These are phyloP conservation scores for Vicia sativa DNA, from an alignment of 306 rosid species.

Conservation along the genomic window DNA sequence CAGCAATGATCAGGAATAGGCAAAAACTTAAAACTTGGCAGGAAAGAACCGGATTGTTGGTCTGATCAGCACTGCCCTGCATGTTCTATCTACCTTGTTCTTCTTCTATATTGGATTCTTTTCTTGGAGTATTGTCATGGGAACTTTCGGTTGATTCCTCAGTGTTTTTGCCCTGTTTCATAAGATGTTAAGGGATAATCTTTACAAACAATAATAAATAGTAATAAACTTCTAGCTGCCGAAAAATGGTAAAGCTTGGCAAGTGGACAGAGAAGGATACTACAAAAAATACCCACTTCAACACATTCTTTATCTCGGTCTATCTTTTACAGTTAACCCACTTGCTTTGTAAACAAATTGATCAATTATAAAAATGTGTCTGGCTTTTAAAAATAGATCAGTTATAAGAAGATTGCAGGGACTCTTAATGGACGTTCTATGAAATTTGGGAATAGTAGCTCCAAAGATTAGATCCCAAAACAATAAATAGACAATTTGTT, in stretches of 20 bases:
- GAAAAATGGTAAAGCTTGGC: constrained; percentile 18
- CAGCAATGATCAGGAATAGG: constrained; percentile 27
- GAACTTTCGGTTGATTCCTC: constrained; percentile 46
- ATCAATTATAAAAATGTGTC: background rate
- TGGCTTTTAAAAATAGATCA: background rate
- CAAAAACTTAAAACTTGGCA: constrained; percentile 16
- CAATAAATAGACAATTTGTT: constrained; percentile 1
- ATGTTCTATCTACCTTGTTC: constrained; percentile 38
- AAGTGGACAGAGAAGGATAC: constrained; percentile 2
- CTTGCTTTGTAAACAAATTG: background rate
- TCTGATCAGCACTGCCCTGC: constrained; percentile 29
- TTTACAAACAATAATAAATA: constrained; percentile 29
- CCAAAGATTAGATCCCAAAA: constrained; percentile 19
- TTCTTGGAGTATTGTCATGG: constrained; percentile 35
- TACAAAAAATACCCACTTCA: background rate
- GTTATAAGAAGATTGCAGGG: background rate
- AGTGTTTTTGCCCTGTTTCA: constrained; percentile 53
- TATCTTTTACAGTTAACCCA: background rate
- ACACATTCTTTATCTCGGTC: background rate
- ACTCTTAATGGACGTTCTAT: background rate
- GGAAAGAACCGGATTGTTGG: constrained; percentile 9
- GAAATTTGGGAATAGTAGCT: constrained; percentile 17
- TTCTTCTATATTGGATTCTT: constrained; percentile 40
- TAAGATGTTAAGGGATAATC: constrained; percentile 31
- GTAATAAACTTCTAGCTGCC: constrained; percentile 9